Percentiles rank a stretch among this genome's conserved stretches.
phyloP scores from a whole-genome alignment of 2,329 filamentous ascomycete species.

The Endoconidiophora laricicola region DNA sequence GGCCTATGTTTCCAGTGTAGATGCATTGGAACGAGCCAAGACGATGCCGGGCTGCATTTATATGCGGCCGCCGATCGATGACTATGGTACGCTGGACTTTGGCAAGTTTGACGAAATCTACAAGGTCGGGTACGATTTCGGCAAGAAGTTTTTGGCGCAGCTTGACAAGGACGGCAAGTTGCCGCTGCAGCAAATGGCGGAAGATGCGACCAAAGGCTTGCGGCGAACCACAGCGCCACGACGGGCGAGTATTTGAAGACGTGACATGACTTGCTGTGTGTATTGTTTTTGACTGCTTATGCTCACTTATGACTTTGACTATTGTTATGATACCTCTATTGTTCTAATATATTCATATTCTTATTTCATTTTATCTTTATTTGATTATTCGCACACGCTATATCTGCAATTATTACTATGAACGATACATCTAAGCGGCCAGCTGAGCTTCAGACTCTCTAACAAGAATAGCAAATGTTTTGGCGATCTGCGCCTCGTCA shows the following conservation, averaged over 20 bases:
- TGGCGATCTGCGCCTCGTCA: conserved; percentile 55
- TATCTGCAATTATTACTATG: conserved; percentile 9
- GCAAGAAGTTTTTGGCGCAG: conserved; percentile 60
- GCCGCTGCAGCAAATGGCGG: conserved; percentile 51
- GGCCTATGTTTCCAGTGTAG: conserved; percentile 87
- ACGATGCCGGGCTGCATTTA: conserved; percentile 80
- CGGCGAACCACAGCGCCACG: conserved; percentile 65
- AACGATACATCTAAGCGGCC: background rate
- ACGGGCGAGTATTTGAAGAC: conserved; percentile 51
- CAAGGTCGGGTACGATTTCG: conserved; percentile 71
- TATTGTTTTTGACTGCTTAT: background rate
- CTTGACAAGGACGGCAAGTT: conserved; percentile 66
- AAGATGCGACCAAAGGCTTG: conserved; percentile 47
- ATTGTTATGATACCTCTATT: conserved; percentile 3
- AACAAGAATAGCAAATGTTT: conserved; percentile 56
- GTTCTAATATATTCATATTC: background rate
- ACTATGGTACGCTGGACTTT: conserved; percentile 89
- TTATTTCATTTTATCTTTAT: background rate
- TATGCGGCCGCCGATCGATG: conserved; percentile 88
- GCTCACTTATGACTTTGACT: background rate
- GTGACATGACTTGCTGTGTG: background rate
- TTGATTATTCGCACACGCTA: conserved; percentile 8
- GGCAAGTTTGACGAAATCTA: conserved; percentile 97
- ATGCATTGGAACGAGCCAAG: conserved; percentile 88
- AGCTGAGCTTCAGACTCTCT: conserved; percentile 1